A percentile compares a stretch with the other conserved stretches of the same genome.
phyloP scores from a whole-genome alignment of 2,329 filamentous ascomycete species.

The Cladophialophora carrionii region DNA sequence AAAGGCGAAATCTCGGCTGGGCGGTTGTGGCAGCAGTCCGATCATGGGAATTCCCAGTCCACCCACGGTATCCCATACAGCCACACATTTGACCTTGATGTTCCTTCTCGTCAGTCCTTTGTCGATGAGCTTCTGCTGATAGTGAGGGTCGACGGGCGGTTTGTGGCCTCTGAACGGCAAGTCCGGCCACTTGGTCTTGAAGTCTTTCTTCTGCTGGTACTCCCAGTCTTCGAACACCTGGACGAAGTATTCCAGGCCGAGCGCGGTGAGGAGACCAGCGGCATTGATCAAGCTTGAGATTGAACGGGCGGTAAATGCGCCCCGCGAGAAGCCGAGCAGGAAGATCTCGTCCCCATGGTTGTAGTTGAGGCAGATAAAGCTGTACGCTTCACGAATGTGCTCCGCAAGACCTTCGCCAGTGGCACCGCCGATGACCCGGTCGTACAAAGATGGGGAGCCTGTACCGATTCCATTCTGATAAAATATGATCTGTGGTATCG shows the following conservation, averaged over 20 bases:
- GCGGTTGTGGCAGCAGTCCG: constrained; percentile 36
- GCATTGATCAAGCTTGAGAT: constrained; percentile 44
- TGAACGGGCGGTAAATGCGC: constrained; percentile 46
- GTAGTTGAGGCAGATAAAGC: constrained; percentile 45
- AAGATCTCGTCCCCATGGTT: constrained; percentile 45
- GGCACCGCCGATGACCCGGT: constrained; percentile 40
- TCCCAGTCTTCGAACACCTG: constrained; percentile 40
- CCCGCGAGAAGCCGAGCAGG: constrained; percentile 45
- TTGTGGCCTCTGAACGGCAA: constrained; percentile 35
- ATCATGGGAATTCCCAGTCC: constrained; percentile 42
- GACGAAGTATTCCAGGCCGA: constrained; percentile 36
- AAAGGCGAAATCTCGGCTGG: constrained; percentile 41
- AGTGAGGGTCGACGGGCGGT: constrained; percentile 33
- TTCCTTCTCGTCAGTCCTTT: constrained; percentile 32
- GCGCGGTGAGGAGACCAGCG: constrained; percentile 42
- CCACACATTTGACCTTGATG: constrained; percentile 41
- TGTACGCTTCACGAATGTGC: constrained; percentile 40
- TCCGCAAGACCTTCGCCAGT: constrained; percentile 37
- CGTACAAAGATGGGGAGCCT: constrained; percentile 36
- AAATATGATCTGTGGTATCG: constrained; percentile 42
- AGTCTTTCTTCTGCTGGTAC: constrained; percentile 35
- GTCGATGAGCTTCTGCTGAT: constrained; percentile 34
- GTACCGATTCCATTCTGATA: constrained; percentile 44
- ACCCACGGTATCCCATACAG: constrained; percentile 45
- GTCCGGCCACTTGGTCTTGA: constrained; percentile 35